phyloP scores from a whole-genome alignment of 257 asterid species.

The Ajuga chamaepitys region DNA sequence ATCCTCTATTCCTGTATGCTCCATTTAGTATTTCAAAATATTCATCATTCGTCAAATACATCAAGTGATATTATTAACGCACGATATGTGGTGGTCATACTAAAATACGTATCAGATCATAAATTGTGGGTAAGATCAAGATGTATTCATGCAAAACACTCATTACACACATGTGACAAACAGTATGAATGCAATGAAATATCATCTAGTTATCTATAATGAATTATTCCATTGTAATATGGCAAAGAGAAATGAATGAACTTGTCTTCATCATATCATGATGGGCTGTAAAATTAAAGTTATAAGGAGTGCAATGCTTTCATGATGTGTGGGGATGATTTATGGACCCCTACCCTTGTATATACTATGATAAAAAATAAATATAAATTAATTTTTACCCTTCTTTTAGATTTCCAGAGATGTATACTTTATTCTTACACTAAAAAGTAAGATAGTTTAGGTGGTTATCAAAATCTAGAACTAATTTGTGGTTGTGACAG shows the following conservation, averaged over 20 bases:
- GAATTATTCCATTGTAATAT: background rate
- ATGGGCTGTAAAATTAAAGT: slow-evolving; percentile 40
- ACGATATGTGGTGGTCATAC: too few relatives aligned
- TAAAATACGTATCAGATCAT: too few relatives aligned
- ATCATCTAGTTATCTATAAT: background rate
- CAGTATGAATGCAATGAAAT: slow-evolving; percentile 13
- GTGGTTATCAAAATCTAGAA: background rate
- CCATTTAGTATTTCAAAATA: too few relatives aligned
- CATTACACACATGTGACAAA: slow-evolving; percentile 9
- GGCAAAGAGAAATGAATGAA: slow-evolving; percentile 20
- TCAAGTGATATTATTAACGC: too few relatives aligned
- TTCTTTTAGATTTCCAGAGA: background rate
- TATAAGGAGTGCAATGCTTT: slow-evolving; percentile 29
- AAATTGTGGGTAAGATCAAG: background rate
- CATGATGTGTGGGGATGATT: slow-evolving; percentile 32
- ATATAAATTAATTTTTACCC: background rate
- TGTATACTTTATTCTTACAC: slow-evolving; percentile 6
- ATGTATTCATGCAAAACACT: background rate
- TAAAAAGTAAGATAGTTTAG: slow-evolving; percentile 1
- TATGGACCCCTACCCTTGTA: slow-evolving; percentile 27
- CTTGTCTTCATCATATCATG: slow-evolving; percentile 28
- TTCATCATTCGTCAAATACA: too few relatives aligned
- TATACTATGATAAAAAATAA: background rate
- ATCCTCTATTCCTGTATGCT: too few relatives aligned
- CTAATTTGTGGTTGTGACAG: slow-evolving; percentile 3